A percentile compares a stretch with the other conserved stretches of the same genome.
phyloP scores from a whole-genome alignment of 768 basidiomycete genomes.

The Ramaria rubella region DNA sequence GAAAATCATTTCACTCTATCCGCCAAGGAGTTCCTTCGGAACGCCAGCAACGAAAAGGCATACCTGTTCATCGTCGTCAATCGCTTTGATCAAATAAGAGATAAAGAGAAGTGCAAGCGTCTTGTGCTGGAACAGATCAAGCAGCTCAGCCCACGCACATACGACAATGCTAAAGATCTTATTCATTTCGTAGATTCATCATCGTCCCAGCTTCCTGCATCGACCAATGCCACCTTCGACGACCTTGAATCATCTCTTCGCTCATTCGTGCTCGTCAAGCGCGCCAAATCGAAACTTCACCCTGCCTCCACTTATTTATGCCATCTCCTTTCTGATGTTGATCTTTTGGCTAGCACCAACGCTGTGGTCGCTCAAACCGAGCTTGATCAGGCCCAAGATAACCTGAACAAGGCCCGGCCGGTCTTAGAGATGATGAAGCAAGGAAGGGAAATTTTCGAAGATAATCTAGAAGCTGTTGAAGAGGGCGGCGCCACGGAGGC shows the following conservation, averaged over 20 bases:
- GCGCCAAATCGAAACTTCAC: conserved; percentile 91
- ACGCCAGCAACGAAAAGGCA: conserved; percentile 93
- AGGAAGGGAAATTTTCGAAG: conserved; percentile 68
- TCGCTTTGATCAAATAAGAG: conserved; percentile 91
- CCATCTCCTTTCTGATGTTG: conserved; percentile 85
- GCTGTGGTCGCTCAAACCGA: conserved; percentile 79
- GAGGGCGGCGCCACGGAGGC: conserved; percentile 61
- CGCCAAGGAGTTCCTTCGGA: conserved; percentile 88
- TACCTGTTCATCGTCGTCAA: conserved; percentile 98
- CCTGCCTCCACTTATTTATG: conserved; percentile 89
- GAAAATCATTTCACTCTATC: conserved; percentile 98
- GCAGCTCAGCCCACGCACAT: conserved; percentile 85
- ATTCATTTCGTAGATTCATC: conserved; percentile 98
- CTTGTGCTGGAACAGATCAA: conserved; percentile 91
- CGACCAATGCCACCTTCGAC: conserved; percentile 66
- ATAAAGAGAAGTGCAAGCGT: conserved; percentile 88
- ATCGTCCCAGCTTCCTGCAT: conserved; percentile 57
- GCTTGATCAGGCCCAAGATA: conserved; percentile 59
- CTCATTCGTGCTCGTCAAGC: conserved; percentile 93
- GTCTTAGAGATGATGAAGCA: conserved; percentile 83
- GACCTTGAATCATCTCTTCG: conserved; percentile 85
- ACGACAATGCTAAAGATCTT: conserved; percentile 84
- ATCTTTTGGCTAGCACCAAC: conserved; percentile 81
- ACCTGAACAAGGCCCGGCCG: conserved; percentile 65
- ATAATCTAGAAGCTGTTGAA: conserved; percentile 70